These are phyloP conservation scores for Moricandia moricandioides DNA, from an alignment of 345 rosid genomes.

Conservation along the genomic window DNA sequence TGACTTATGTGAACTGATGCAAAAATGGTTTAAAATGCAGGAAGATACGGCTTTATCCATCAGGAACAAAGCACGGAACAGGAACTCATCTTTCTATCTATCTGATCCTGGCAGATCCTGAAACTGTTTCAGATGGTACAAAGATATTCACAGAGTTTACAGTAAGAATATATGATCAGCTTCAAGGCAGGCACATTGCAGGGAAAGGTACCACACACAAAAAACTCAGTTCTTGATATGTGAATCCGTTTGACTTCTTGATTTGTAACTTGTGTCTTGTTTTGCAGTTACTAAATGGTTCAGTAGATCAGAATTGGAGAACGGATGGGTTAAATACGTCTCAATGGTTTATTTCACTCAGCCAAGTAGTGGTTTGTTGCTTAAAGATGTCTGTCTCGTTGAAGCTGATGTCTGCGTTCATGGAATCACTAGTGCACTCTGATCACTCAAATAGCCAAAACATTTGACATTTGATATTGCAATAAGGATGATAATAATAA, in stretches of 20 bases:
- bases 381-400: conserved; percentile 34
- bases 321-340: conserved; percentile 37
- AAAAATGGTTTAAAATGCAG: conserved; percentile 4
- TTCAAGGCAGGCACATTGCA: conserved; percentile 37
- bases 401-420: conserved; percentile 38
- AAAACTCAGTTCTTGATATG: neutral
- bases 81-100: conserved; percentile 33
- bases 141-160: conserved; percentile 34
- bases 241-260: conserved; percentile 6
- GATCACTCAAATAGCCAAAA: neutral
- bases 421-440: conserved; percentile 22
- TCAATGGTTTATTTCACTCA: conserved; percentile 33
- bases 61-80: conserved; percentile 35
- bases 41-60: conserved; percentile 35
- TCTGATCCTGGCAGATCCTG: conserved; percentile 32
- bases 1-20: too few relatives aligned
- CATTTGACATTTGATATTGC: conserved; percentile 5
- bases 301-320: conserved; percentile 21
- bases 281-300: conserved; percentile 34
- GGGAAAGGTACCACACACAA: conserved; percentile 29
- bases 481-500: neutral
- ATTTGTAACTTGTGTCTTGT: neutral
- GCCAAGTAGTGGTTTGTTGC: conserved; percentile 36
- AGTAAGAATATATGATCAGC: conserved; percentile 33
- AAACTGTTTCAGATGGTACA: conserved; percentile 20